Evolutionary conservation across 169 alveolate genomes (phyloP), one percentile per base, ranked within the genome.

Genomic region (Cryptosporidium sp.): DNA sequence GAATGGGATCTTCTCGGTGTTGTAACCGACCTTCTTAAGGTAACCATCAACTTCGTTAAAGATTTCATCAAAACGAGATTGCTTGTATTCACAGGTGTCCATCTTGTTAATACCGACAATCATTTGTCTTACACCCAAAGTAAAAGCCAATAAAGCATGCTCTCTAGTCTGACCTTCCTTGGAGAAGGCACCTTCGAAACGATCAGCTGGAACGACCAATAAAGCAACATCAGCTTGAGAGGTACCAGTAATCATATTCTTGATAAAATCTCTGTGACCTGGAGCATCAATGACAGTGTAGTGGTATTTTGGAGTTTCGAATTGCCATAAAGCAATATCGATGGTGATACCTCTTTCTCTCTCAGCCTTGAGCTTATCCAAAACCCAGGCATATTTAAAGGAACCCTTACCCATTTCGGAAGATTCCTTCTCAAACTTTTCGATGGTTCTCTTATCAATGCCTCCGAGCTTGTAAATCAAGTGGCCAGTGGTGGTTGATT

Each of bases 271-370:
- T 85, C 99, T 94, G 91, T 98, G 99, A 58, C 99, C 99, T 62
- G 99, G 99, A 85, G 99, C 99, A 95, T 98, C 99, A 92, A 98
- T 97, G 93, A 98, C 98, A 85, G 99, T 98, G 98, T 95, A 98
- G 96, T 96, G 96, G 93, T 95, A 96, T 92, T 96, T 97, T 62
- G 96, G 97, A 69, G 99, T 97, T 94, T 97, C 99, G 97, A 98
- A 97, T 95, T 98, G 96, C 99, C 99, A 96, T 92, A 96, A 94
- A 74, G 99, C 97, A 86, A 97, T 96, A 92, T 98, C 99, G 86
- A 99, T 98, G 86, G 99, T 98, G 92, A 98, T 97, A 94, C 99
- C 99, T 85, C 99, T 96, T 95, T 98, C 99, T 92, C 99, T 95
- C 94, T 98, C 99, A 71, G 98, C 99, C 94, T 98, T 97, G 92